Percentiles rank a stretch among this genome's conserved stretches.
phyloP scores from a whole-genome alignment of 2,329 filamentous ascomycete genomes.

The Aspergillus ochraceoroseus region DNA sequence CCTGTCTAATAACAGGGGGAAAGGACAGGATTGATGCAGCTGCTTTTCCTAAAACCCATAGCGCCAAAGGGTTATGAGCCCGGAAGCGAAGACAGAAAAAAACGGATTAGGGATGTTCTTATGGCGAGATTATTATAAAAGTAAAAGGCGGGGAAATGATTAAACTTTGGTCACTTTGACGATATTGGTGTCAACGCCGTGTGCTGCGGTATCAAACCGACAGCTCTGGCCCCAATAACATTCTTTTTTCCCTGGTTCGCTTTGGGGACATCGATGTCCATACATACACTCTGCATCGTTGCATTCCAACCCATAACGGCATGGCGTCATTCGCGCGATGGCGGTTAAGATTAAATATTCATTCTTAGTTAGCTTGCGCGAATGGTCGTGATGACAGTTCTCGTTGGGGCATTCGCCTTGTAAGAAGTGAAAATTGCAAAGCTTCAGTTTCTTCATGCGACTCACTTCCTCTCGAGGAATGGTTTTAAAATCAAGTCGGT shows the following conservation, averaged over 20 bases:
- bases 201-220: constrained; percentile 54
- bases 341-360: constrained; percentile 54
- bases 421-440: constrained; percentile 60
- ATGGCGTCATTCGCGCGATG: constrained; percentile 60
- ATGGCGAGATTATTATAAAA: neutral
- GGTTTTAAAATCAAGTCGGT: constrained; percentile 48
- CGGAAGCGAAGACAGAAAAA: neutral
- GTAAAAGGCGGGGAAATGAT: constrained; percentile 2
- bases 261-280: constrained; percentile 58
- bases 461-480: constrained; percentile 54
- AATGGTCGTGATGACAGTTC: constrained; percentile 52
- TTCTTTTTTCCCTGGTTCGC: constrained; percentile 48
- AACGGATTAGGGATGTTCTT: neutral
- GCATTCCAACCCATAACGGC: constrained; percentile 54
- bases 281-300: constrained; percentile 59
- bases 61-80: constrained; percentile 7
- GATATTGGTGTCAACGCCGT: constrained; percentile 54
- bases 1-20: no score
- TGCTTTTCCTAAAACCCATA: neutral
- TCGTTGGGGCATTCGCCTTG: constrained; percentile 55
- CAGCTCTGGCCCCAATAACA: constrained; percentile 57
- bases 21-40: no score
- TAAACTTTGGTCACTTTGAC: constrained; percentile 50
- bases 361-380: constrained; percentile 49
- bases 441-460: constrained; percentile 57